Conservation (phyloP, 1,284 basidiomycete genomes). For the Cryptococcus sp. region DNA sequence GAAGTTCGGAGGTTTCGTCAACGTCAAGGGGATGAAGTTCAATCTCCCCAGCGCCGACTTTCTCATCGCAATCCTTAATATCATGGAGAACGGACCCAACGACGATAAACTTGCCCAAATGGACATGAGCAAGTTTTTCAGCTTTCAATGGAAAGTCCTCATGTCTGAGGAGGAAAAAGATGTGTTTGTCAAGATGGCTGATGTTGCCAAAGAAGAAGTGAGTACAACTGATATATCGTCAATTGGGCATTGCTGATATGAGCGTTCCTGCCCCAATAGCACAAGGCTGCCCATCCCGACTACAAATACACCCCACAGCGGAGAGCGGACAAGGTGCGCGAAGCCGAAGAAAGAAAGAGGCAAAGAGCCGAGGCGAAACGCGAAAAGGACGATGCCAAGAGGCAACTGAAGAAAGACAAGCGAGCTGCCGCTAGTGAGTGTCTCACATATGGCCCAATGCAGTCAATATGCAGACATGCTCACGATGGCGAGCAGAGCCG, state of each 20-base stretch:
- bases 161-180: slow-evolving; percentile 59
- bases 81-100: no score
- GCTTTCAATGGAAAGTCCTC: slow-evolving; percentile 64
- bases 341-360: slow-evolving; percentile 61
- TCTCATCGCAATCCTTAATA: no score
- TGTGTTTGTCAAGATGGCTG: slow-evolving; percentile 69
- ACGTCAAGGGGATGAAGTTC: no score
- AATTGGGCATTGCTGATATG: no score
- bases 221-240: slow-evolving; percentile 18
- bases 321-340: slow-evolving; percentile 54
- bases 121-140: slow-evolving; percentile 70
- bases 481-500: slow-evolving; percentile 7
- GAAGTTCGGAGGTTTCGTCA: no score
- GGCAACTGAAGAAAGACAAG: slow-evolving; percentile 26
- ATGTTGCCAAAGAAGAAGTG: slow-evolving; percentile 64
- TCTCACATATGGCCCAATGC: neutral
- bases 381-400: slow-evolving; percentile 33
- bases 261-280: slow-evolving; percentile 41
- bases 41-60: no score
- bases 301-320: slow-evolving; percentile 68
- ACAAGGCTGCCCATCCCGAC: slow-evolving; percentile 64
- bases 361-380: slow-evolving; percentile 54
- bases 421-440: slow-evolving; percentile 14
- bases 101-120: slow-evolving; percentile 63
- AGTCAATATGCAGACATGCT: slow-evolving; percentile 2